Base-by-base conservation (phyloP, 345 rosid genomes). In the Murraya paniculata region DNA sequence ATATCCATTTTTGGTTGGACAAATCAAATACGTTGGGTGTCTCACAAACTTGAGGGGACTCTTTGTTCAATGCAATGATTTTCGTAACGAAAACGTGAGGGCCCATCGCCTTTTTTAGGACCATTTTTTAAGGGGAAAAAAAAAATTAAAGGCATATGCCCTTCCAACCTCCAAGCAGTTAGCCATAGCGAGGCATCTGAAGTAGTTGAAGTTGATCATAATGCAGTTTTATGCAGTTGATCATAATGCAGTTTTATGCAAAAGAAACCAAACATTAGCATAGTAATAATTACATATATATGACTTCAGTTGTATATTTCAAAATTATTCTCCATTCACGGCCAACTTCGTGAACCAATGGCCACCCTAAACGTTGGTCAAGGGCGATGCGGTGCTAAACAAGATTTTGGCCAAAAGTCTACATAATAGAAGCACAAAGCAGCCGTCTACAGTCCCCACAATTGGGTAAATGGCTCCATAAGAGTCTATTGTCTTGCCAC, bases 381-480 rank as follows among this genome's bases (percentile, higher is more conserved):
- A 59, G 33, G 55, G 30, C 72, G 19, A 56, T 7, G 5, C 30
- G 25, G 7, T 8, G 8, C 22, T 59, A 7, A 55, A 36, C 57
- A 8, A 70, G 68, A 68, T 68, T 74, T 36, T 7, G 21, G 62
- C 11, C 61, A 39, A 30, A 22, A 62, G 14, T n/a, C 35, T 41
- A 31, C 45, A 61, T 74, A 4, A 30, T 41, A 28, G 4, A 60
- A 16, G 24, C 78, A 66, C 11, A 68, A 48, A 58, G 36, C 25
- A 22, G 50, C 65, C 48, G 36, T 39, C 64, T 21, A 58, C 48
- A 57, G 31, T 41, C 71, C 13, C 69, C 73, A 35, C 39, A 57
- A 66, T 59, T 53, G 61, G 31, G 59, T 66, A 22, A 27, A 48
- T 31, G 24, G 71, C 50, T 71, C 77, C 28, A 33, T 62, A 71